Evolutionary conservation across 495 filamentous ascomycete genomes (phyloP), one percentile per base, ranked within the genome.

Genomic region (Trichoderma reesei): DNA sequence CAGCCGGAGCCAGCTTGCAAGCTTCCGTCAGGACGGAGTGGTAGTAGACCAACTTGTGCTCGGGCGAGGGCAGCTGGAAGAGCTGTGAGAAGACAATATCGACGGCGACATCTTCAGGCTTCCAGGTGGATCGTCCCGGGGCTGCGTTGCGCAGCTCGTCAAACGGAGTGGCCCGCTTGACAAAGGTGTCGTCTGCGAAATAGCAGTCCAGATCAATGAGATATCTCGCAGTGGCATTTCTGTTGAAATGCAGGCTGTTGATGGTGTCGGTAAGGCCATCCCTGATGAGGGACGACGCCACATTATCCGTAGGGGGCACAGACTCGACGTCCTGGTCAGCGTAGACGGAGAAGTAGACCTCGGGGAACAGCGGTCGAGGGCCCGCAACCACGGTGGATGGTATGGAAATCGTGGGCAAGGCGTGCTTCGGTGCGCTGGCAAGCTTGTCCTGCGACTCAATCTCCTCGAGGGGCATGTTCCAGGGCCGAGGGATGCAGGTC

Each of bases 21-120:
- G 88, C 84, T 76, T 98, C 93, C 0, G 92, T 98, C 39, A 99
- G 83, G 6, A 98, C 85, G 2, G 92, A 86, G 71, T 99, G 95
- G 73, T 96, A 98, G 69, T 96, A 99, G 10, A 97, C 90, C 3
- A 97, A 79, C 73, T 96, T 96, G 76, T 98, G 94, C 74, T 94
- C 90, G 1, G 94, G 86, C 14, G 81, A 81, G 13, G 94, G 94
- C 38, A 99, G 82, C 68, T 88, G 88, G 72, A 95, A 91, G 16
- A 99, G 76, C 74, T 96, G 93, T 1, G 91, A 95, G 73, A 98
- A 98, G 38, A 98, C 90, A 16, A 93, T 93, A 76, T 99, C 94
- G 13, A 99, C 91, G 13, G 91, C 90, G 54, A 98, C 89, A 76
- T 99, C 94, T 78, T 99, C 95, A 0, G 94, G 91, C 74, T 99